Evolutionary conservation across 1,284 basidiomycete species (phyloP).

Genomic region (Ceratorhiza oryzae-sativae): DNA sequence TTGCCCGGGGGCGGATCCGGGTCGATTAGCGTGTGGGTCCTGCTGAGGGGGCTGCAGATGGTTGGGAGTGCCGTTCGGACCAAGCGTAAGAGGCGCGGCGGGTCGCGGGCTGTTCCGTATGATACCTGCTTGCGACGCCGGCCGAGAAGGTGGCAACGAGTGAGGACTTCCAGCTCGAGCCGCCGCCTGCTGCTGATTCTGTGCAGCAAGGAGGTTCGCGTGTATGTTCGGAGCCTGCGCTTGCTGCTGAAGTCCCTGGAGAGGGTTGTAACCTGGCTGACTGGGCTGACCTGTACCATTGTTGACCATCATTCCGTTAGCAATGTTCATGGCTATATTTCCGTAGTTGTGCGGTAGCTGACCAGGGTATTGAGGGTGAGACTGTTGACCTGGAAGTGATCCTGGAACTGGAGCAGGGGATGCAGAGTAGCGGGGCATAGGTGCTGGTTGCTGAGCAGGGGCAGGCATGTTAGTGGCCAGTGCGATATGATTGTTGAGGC

Average conservation of each 20-base stretch:
- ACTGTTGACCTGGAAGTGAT: not conserved
- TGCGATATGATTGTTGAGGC: conserved; percentile 8
- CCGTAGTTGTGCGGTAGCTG: conserved; percentile 33
- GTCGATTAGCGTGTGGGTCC: conserved; percentile 9
- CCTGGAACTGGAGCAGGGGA: conserved; percentile 17
- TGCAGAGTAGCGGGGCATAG: conserved; percentile 15
- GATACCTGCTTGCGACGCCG: conserved; percentile 20
- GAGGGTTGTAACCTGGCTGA: conserved; percentile 1
- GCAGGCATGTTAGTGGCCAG: conserved; percentile 8
- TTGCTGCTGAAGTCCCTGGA: conserved; percentile 22
- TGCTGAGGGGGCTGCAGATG: conserved; percentile 18
- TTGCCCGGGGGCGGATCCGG: conserved; percentile 8
- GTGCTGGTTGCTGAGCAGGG: conserved; percentile 11
- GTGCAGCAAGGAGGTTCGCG: conserved; percentile 19
- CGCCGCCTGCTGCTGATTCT: conserved; percentile 25
- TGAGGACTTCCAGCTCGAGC: conserved; percentile 26
- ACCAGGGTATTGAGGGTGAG: conserved; percentile 30
- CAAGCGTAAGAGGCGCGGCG: conserved; percentile 6
- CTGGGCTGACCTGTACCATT: conserved; percentile 27
- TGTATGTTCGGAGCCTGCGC: conserved; percentile 27
- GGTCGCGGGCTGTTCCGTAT: conserved; percentile 28
- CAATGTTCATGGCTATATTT: conserved; percentile 29
- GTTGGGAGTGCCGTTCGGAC: not conserved
- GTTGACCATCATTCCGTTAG: conserved; percentile 37
- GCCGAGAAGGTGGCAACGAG: conserved; percentile 17